These are phyloP conservation scores for Podila epicladia DNA, from an alignment of 192 early-diverging fungal genomes.

Conservation along the genomic window DNA sequence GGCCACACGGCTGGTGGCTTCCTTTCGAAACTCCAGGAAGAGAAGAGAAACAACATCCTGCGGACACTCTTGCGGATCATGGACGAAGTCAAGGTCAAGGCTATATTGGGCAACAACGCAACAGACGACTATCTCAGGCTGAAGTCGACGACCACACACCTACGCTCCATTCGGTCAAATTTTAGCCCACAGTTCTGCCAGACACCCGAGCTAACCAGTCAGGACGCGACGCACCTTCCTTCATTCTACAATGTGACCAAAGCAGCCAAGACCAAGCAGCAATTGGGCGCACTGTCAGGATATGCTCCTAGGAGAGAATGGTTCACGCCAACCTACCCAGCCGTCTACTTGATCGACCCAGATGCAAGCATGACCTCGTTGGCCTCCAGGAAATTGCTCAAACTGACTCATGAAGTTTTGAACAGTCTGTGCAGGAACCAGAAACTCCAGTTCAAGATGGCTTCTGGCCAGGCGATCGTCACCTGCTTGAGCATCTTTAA, in stretches of 20 bases:
- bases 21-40: constrained; percentile 10
- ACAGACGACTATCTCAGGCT: constrained; percentile 60
- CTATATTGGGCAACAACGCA: constrained; percentile 66
- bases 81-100: constrained; percentile 72
- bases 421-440: constrained; percentile 69
- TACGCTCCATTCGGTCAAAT: constrained; percentile 60
- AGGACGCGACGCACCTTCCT: constrained; percentile 61
- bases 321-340: constrained; percentile 56
- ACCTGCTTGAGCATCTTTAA: constrained; percentile 37
- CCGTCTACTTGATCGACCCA: constrained; percentile 61
- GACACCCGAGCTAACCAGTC: constrained; percentile 46
- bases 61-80: constrained; percentile 53
- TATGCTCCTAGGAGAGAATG: constrained; percentile 65
- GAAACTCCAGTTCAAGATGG: constrained; percentile 61
- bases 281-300: constrained; percentile 62
- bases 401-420: constrained; percentile 60
- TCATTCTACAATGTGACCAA: constrained; percentile 65
- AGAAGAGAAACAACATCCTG: constrained; percentile 18
- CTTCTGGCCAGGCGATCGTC: constrained; percentile 49
- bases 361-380: constrained; percentile 38
- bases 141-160: constrained; percentile 60
- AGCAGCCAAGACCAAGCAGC: constrained; percentile 68
- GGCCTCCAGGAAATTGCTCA: constrained; percentile 32
- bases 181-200: constrained; percentile 53
- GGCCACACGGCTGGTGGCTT: neutral